These are phyloP conservation scores for Francoa sonchifolia DNA, from an alignment of 441 rosid genomes.

Conservation along the genomic window DNA sequence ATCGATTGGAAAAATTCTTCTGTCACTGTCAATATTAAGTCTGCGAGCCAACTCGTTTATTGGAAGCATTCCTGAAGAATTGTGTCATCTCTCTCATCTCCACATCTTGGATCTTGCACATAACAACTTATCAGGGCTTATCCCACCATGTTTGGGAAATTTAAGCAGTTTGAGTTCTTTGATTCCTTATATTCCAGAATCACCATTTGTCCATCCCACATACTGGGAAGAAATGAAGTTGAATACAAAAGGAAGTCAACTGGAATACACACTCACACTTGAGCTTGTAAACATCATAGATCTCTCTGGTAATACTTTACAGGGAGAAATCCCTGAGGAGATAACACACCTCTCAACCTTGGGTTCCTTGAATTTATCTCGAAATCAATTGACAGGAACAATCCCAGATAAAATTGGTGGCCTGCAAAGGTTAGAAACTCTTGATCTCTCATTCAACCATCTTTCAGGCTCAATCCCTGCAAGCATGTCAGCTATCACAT, in stretches of 20 bases:
- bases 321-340: constrained; percentile 34
- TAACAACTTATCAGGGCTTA: constrained; percentile 28
- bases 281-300: constrained; percentile 22
- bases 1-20: constrained; percentile 17
- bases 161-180: constrained; percentile 24
- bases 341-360: constrained; percentile 21
- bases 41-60: constrained; percentile 22
- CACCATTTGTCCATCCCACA: too few species aligned
- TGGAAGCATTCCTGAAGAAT: constrained; percentile 22
- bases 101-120: constrained; percentile 32
- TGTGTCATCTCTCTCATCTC: constrained; percentile 26
- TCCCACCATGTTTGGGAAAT: constrained; percentile 42
- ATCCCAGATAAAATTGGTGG: constrained; percentile 24
- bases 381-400: constrained; percentile 23
- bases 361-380: constrained; percentile 31
- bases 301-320: constrained; percentile 39
- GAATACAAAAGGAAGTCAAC: constrained; percentile 28
- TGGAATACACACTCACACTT: constrained; percentile 8
- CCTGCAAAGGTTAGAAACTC: constrained; percentile 24
- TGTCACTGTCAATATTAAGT: constrained; percentile 17
- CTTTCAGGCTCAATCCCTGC: constrained; percentile 27
- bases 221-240: too few species aligned
- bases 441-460: constrained; percentile 36
- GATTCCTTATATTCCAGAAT: too few species aligned
- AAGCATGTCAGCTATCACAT: constrained; percentile 19